Percentiles rank a stretch among this genome's conserved stretches.
Conservation (phyloP, 1,284 basidiomycete genomes). For the Naganishia sp. region DNA sequence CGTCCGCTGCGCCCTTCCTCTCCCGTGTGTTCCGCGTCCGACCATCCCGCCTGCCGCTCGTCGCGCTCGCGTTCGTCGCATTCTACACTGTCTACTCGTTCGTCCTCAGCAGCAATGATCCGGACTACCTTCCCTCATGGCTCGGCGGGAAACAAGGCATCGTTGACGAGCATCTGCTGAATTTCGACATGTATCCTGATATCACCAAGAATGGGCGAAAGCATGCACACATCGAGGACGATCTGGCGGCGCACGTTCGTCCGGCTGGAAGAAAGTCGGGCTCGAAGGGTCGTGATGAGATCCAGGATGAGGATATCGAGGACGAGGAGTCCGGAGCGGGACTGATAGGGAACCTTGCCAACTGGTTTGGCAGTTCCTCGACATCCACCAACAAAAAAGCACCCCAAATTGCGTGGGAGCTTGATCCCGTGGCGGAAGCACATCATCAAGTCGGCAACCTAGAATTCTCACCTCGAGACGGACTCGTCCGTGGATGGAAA, state of each 20-base stretch:
- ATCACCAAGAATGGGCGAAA: slow-evolving; percentile 14
- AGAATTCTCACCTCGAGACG: slow-evolving; percentile 27
- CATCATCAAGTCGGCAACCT: slow-evolving; percentile 30
- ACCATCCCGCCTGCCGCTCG: slow-evolving; percentile 28
- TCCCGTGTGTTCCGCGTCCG: slow-evolving; percentile 25
- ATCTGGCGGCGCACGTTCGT: neutral
- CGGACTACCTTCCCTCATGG: slow-evolving; percentile 12
- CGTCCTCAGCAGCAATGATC: neutral
- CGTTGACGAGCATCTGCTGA: slow-evolving; percentile 14
- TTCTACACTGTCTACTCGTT: slow-evolving; percentile 26
- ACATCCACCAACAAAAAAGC: neutral
- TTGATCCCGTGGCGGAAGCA: slow-evolving; percentile 14
- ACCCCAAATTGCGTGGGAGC: slow-evolving; percentile 3
- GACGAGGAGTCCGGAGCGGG: slow-evolving; percentile 22
- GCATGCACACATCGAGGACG: slow-evolving; percentile 14
- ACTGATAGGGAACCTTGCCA: slow-evolving; percentile 11
- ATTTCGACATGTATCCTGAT: slow-evolving; percentile 25
- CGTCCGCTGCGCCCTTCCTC: slow-evolving; percentile 19
- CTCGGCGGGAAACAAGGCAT: slow-evolving; percentile 18
- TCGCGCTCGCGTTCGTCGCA: slow-evolving; percentile 24
- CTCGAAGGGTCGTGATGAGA: neutral
- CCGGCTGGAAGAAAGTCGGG: neutral
- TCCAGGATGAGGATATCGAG: slow-evolving; percentile 26
- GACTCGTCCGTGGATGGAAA: slow-evolving; percentile 32
- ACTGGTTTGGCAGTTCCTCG: slow-evolving; percentile 12